Percentiles rank a stretch among this genome's conserved stretches.
These are phyloP conservation scores for Hypsizygus ulmarius DNA, from an alignment of 1,284 basidiomycete species.

Conservation along the genomic window DNA sequence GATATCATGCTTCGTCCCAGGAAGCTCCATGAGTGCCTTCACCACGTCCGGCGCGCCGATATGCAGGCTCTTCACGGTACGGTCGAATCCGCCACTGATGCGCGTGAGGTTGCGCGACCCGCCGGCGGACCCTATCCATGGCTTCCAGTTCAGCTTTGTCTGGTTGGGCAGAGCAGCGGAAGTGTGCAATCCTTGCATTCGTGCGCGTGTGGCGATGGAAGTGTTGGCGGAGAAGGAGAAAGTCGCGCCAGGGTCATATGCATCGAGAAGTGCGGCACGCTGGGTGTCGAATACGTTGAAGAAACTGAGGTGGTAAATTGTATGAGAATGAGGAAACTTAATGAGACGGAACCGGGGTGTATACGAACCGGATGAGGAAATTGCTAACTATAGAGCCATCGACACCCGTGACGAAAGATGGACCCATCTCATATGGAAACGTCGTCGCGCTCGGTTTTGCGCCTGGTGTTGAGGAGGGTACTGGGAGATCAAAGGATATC, in stretches of 20 bases:
- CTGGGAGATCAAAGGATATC: conserved; percentile 68
- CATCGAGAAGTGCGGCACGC: conserved; percentile 65
- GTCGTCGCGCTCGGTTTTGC: conserved; percentile 50
- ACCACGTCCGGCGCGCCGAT: conserved; percentile 70
- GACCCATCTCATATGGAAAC: conserved; percentile 72
- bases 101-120: conserved; percentile 80
- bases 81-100: conserved; percentile 58
- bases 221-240: conserved; percentile 90
- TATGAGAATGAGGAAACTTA: conserved; percentile 10
- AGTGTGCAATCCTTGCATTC: conserved; percentile 60
- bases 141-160: conserved; percentile 70
- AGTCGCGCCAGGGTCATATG: conserved; percentile 81
- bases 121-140: conserved; percentile 54
- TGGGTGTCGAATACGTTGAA: conserved; percentile 84
- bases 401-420: conserved; percentile 76
- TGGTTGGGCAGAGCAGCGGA: conserved; percentile 69
- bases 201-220: conserved; percentile 69
- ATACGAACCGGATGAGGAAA: conserved; percentile 72
- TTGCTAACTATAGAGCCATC: conserved; percentile 65
- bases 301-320: conserved; percentile 49
- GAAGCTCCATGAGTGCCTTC: conserved; percentile 62
- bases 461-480: conserved; percentile 40
- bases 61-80: conserved; percentile 69
- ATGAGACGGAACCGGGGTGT: not conserved
- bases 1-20: conserved; percentile 81